Percentiles rank a stretch among this genome's conserved stretches.
phyloP scores from a whole-genome alignment of 345 rosid species.

The Brassica cretica region DNA sequence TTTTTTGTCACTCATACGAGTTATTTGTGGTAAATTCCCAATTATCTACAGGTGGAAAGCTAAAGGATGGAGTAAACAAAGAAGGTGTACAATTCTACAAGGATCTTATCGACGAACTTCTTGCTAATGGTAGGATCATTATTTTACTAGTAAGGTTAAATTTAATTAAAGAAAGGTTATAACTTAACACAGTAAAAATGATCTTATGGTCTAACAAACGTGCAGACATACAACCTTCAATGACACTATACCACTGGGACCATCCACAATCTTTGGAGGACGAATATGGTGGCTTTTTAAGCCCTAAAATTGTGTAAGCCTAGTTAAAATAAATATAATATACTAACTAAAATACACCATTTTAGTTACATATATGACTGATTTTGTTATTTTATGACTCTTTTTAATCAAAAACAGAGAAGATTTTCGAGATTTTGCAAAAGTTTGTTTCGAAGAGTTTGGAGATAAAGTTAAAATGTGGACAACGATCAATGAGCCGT shows the following conservation, averaged over 20 bases:
- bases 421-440: constrained; percentile 49
- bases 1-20: neutral
- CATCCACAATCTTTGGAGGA: constrained; percentile 55
- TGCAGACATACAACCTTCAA: constrained; percentile 49
- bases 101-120: constrained; percentile 55
- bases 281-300: constrained; percentile 52
- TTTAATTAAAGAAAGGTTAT: too few relatives aligned
- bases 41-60: constrained; percentile 32
- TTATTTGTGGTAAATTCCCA: neutral
- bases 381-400: neutral
- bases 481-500: constrained; percentile 56
- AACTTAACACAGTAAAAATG: neutral
- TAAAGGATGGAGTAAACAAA: constrained; percentile 51
- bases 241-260: constrained; percentile 59
- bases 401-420: constrained; percentile 29
- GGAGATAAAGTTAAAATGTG: constrained; percentile 58
- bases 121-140: constrained; percentile 40
- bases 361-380: neutral
- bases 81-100: constrained; percentile 52
- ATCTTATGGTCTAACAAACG: neutral
- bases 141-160: neutral
- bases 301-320: constrained; percentile 49
- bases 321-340: neutral
- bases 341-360: neutral
- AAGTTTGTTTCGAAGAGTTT: constrained; percentile 45